These are phyloP conservation scores for Aspergillus hortae DNA, from an alignment of 2,329 filamentous ascomycete genomes.

Conservation along the genomic window DNA sequence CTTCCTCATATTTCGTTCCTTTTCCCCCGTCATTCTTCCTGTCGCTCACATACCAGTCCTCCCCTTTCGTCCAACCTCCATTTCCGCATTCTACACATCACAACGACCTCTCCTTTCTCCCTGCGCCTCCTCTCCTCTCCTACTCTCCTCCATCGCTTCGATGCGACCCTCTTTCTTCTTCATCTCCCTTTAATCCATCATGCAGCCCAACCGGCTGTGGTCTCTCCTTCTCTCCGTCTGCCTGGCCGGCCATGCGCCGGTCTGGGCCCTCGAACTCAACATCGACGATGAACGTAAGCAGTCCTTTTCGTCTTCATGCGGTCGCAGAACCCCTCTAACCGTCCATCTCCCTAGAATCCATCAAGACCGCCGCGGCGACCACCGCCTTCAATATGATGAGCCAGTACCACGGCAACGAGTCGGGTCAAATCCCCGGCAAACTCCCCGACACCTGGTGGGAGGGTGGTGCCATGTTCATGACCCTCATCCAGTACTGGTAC, in stretches of 20 bases:
- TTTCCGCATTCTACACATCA: conserved; percentile 1
- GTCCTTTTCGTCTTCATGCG: too few relatives aligned
- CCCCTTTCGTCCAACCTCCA: neutral
- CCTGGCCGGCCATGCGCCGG: conserved; percentile 9
- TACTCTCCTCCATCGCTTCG: neutral
- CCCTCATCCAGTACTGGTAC: conserved; percentile 80
- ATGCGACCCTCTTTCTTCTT: neutral
- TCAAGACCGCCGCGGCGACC: conserved; percentile 33
- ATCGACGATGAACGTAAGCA: conserved; percentile 18
- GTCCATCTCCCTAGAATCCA: conserved; percentile 20
- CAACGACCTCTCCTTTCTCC: neutral
- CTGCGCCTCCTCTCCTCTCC: neutral
- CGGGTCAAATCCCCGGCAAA: conserved; percentile 38
- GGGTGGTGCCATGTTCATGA: conserved; percentile 66
- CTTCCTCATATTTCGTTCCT: neutral
- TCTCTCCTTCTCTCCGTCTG: conserved; percentile 6
- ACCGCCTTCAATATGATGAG: conserved; percentile 39
- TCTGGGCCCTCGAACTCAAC: conserved; percentile 16
- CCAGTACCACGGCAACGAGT: conserved; percentile 35
- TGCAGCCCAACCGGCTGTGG: conserved; percentile 6
- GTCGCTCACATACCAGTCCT: neutral
- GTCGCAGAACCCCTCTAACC: too few relatives aligned
- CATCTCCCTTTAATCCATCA: neutral
- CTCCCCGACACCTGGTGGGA: conserved; percentile 56
- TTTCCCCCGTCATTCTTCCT: neutral